These are phyloP conservation scores for Penicillium psychrofluorescens DNA, from an alignment of 495 filamentous ascomycete species.

Conservation along the genomic window DNA sequence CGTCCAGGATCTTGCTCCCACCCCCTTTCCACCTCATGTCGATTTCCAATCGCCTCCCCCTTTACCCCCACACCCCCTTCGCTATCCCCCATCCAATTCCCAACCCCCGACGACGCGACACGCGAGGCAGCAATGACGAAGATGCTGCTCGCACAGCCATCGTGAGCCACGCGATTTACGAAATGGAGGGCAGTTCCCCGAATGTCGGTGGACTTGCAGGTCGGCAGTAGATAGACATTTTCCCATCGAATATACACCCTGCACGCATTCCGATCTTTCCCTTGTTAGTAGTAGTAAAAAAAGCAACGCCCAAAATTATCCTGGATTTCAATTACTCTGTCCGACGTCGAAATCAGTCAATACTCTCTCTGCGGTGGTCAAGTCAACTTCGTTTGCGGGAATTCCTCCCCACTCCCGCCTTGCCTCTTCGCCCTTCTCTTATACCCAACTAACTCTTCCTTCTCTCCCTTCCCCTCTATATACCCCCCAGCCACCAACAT, in stretches of 20 bases:
- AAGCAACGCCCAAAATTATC: neutral
- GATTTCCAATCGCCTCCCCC: neutral
- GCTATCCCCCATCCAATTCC: conserved; percentile 7
- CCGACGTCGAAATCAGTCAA: neutral
- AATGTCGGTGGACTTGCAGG: conserved; percentile 16
- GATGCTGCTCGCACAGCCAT: conserved; percentile 23
- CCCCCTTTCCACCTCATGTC: conserved; percentile 3
- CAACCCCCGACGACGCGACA: conserved; percentile 15
- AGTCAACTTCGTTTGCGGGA: too few relatives aligned
- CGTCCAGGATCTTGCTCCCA: conserved; percentile 9
- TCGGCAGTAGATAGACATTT: conserved; percentile 38
- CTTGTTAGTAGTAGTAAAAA: conserved; percentile 3
- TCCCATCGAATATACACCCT: conserved; percentile 33
- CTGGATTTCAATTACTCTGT: neutral
- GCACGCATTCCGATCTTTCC: conserved; percentile 10
- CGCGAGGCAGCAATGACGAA: conserved; percentile 23
- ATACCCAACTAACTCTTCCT: neutral
- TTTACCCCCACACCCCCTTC: conserved; percentile 7
- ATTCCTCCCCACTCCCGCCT: conserved; percentile 12
- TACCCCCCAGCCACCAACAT: too few relatives aligned
- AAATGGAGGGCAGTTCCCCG: conserved; percentile 16
- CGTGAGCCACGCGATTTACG: conserved; percentile 22
- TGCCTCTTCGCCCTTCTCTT: conserved; percentile 8
- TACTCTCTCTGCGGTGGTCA: neutral
- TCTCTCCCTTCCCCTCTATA: neutral